These are phyloP conservation scores for Claviceps pazoutovae DNA, from an alignment of 2,329 filamentous ascomycete species.

Conservation along the genomic window DNA sequence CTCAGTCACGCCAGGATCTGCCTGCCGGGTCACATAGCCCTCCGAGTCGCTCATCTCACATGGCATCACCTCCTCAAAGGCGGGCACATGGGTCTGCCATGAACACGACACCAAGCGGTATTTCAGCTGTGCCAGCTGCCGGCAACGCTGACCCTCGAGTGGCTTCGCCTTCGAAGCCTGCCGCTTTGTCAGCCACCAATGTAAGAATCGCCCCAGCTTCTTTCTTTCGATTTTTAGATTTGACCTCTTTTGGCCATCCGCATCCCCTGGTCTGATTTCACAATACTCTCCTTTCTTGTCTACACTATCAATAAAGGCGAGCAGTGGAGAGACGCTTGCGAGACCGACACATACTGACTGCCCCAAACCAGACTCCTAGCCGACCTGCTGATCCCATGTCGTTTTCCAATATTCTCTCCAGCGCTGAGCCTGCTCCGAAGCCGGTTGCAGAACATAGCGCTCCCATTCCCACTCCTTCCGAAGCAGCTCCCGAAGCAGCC, in stretches of 20 bases:
- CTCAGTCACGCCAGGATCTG: constrained; percentile 34
- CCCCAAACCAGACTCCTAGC: constrained; percentile 44
- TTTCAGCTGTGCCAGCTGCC: constrained; percentile 21
- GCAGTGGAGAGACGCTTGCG: no score
- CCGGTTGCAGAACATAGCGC: constrained; percentile 31
- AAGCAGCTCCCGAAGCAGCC: constrained; percentile 12
- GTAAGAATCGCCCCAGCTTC: constrained; percentile 19
- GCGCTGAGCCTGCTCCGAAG: constrained; percentile 50
- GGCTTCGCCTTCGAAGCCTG: constrained; percentile 26
- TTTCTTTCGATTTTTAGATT: neutral
- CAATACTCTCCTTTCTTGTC: no score
- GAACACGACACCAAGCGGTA: constrained; percentile 27
- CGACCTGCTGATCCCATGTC: constrained; percentile 83
- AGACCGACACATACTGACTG: neutral
- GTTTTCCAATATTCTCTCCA: constrained; percentile 86
- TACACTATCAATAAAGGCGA: no score
- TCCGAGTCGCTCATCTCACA: constrained; percentile 22
- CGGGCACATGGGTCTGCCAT: constrained; percentile 27
- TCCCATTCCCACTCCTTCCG: constrained; percentile 23
- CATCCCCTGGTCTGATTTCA: neutral
- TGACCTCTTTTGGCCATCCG: neutral
- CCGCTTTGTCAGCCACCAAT: constrained; percentile 17
- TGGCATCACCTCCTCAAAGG: constrained; percentile 34
- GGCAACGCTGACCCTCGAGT: constrained; percentile 26
- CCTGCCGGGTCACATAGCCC: constrained; percentile 30